phyloP scores from a whole-genome alignment of 2,329 filamentous ascomycete species.

The Arthrobotrys sphaeroides region DNA sequence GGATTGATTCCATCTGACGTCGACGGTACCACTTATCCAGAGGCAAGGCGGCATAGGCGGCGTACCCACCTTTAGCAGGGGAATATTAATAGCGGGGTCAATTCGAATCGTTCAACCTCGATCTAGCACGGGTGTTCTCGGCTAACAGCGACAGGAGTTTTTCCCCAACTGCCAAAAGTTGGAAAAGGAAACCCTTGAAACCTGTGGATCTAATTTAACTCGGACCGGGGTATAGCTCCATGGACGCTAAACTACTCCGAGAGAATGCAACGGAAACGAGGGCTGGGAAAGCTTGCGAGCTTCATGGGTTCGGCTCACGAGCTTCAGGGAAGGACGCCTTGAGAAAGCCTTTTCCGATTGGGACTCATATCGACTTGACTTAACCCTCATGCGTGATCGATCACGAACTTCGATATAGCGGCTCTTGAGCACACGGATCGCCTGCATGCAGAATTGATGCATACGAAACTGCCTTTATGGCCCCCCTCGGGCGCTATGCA shows the following conservation, averaged over 20 bases:
- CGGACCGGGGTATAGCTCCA: conserved; percentile 27
- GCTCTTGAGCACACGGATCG: background rate
- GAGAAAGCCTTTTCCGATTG: conserved; percentile 40
- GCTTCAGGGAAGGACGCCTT: conserved; percentile 26
- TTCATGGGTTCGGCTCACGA: background rate
- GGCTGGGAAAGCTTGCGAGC: conserved; percentile 2
- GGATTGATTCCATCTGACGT: background rate
- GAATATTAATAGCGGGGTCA: conserved; percentile 24
- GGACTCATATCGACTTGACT: conserved; percentile 48
- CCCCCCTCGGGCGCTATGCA: conserved; percentile 5
- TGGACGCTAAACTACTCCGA: conserved; percentile 3
- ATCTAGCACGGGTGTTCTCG: conserved; percentile 30
- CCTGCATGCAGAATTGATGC: conserved; percentile 14
- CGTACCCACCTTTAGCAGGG: conserved; percentile 18
- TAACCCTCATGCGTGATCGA: conserved; percentile 35
- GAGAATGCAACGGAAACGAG: conserved; percentile 11
- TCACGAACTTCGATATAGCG: conserved; percentile 26
- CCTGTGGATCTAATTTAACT: conserved; percentile 25
- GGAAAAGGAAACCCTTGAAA: conserved; percentile 27
- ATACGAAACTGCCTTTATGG: conserved; percentile 50
- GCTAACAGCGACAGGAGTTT: conserved; percentile 37
- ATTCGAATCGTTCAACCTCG: conserved; percentile 20
- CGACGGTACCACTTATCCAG: background rate
- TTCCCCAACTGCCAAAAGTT: conserved; percentile 3
- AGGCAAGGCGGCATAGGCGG: conserved; percentile 37